Evolutionary conservation across 257 asterid species (phyloP).

Genomic region (Schizonepeta tenuifolia): DNA sequence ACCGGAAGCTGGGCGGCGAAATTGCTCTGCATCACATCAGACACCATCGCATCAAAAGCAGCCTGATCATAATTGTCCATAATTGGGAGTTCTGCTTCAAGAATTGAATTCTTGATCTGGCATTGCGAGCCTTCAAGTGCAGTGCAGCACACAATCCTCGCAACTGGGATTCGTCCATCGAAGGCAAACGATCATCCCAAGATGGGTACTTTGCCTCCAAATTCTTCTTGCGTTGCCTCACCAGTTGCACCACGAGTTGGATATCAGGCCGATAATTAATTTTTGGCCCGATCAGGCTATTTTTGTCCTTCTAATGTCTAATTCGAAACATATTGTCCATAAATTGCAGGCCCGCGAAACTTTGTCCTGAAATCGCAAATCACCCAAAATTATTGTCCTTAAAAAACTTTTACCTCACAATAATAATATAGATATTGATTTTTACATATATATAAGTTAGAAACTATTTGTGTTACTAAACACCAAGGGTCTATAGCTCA

Average conservation of each 20-base stretch:
- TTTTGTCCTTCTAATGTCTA: too few relatives aligned
- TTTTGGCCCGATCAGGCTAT: too few relatives aligned
- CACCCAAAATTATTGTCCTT: too few relatives aligned
- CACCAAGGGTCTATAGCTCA: conserved; percentile 72
- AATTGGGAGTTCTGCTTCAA: conserved; percentile 25
- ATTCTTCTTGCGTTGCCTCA: conserved; percentile 40
- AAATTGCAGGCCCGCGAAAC: too few relatives aligned
- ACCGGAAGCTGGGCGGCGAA: background rate
- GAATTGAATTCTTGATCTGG: conserved; percentile 39
- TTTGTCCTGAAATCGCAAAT: too few relatives aligned
- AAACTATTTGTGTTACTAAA: too few relatives aligned
- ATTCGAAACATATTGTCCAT: too few relatives aligned
- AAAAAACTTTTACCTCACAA: too few relatives aligned
- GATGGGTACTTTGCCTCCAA: conserved; percentile 53
- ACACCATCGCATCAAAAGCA: background rate
- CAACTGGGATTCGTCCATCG: conserved; percentile 38
- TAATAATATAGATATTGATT: too few relatives aligned
- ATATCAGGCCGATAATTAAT: too few relatives aligned
- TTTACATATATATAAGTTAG: too few relatives aligned
- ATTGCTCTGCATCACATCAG: background rate
- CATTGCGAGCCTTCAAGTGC: conserved; percentile 28
- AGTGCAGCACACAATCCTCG: conserved; percentile 38
- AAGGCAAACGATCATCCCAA: conserved; percentile 31
- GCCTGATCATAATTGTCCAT: background rate
- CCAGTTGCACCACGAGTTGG: too few relatives aligned